Percentiles rank a stretch among this genome's conserved stretches.
phyloP scores from a whole-genome alignment of 306 rosid genomes.

The Casuarina glauca region DNA sequence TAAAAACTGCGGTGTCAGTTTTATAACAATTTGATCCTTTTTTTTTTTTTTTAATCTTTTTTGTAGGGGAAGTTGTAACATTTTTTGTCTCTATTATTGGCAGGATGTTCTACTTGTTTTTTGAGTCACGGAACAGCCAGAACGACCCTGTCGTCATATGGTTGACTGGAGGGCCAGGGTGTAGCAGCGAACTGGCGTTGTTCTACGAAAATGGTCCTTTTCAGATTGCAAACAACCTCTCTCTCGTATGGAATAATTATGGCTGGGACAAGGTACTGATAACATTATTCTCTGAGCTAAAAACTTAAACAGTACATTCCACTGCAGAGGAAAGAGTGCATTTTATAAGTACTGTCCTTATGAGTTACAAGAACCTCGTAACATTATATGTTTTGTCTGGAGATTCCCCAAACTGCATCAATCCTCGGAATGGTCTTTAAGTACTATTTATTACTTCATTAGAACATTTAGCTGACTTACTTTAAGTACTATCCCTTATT shows the following conservation, averaged over 20 bases:
- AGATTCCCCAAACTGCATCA: no score
- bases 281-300: not conserved
- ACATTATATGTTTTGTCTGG: not conserved
- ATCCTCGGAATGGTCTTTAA: no score
- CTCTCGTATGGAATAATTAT: constrained; percentile 79
- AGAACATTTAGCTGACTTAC: no score
- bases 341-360: not conserved
- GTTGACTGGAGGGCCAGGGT: constrained; percentile 97
- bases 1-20: no score
- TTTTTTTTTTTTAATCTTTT: not conserved
- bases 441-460: no score
- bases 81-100: not conserved
- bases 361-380: not conserved
- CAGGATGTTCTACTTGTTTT: constrained; percentile 96
- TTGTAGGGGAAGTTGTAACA: not conserved
- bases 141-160: constrained; percentile 79
- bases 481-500: no score
- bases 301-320: not conserved
- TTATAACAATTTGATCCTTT: not conserved
- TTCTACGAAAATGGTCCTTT: constrained; percentile 96
- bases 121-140: constrained; percentile 69
- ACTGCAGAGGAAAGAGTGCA: not conserved
- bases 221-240: constrained; percentile 55
- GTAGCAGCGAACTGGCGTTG: constrained; percentile 90
- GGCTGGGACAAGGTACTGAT: constrained; percentile 85